phyloP scores from a whole-genome alignment of 495 filamentous ascomycete genomes.

The Penicillium atrosanguineum region DNA sequence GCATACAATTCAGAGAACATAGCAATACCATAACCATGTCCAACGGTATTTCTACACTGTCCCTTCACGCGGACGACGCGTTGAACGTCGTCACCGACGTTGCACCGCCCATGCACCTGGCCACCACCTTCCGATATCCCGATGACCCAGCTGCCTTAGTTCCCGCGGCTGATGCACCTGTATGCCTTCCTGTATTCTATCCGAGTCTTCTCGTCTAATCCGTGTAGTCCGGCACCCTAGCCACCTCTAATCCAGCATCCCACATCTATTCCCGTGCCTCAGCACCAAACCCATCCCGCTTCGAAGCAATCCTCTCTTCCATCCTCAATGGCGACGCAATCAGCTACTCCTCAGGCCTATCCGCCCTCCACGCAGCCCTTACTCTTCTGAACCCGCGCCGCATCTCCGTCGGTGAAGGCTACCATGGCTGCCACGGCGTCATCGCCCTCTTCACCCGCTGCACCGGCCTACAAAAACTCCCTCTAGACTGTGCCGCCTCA shows the following conservation, averaged over 20 bases:
- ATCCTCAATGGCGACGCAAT: conserved; percentile 67
- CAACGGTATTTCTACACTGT: conserved; percentile 56
- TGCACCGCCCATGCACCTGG: conserved; percentile 80
- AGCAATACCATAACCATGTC: conserved; percentile 32
- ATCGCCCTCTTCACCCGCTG: conserved; percentile 67
- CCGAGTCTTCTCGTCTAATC: not conserved
- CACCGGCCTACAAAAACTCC: conserved; percentile 63
- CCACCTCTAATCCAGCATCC: conserved; percentile 19
- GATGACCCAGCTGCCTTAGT: conserved; percentile 61
- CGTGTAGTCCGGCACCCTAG: conserved; percentile 13
- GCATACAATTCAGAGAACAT: conserved; percentile 28
- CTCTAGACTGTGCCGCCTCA: conserved; percentile 56
- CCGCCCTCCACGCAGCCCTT: conserved; percentile 81
- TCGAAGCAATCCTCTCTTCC: conserved; percentile 74
- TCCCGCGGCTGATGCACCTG: conserved; percentile 37
- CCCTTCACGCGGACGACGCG: conserved; percentile 84
- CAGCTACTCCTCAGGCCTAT: conserved; percentile 80
- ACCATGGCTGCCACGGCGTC: conserved; percentile 91
- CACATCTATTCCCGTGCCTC: conserved; percentile 76
- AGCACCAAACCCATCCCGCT: conserved; percentile 73
- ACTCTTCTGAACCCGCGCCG: conserved; percentile 72
- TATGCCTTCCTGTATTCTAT: conserved; percentile 19
- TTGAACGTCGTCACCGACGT: conserved; percentile 72
- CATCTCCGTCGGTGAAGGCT: conserved; percentile 76
- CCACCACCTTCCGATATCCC: conserved; percentile 84